Base-by-base conservation (phyloP, 495 filamentous ascomycete genomes). In the Neurospora pannonica region DNA sequence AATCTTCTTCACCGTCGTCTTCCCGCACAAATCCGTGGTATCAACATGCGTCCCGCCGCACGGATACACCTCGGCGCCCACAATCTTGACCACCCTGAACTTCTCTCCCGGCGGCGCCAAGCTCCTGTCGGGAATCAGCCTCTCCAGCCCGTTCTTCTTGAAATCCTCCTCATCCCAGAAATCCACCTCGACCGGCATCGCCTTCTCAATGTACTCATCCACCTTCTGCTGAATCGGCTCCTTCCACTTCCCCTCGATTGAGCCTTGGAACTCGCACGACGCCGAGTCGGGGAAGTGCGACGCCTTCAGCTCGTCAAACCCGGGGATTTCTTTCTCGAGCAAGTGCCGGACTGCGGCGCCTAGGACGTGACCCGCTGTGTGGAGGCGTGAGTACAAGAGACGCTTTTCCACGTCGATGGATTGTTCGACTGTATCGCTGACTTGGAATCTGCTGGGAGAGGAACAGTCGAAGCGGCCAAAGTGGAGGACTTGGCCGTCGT, bases 31-130 rank as follows among this genome's bases (percentile, higher is more conserved):
- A 74, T 85, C 81, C 54, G 87, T 88, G 24, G 79, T 86, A 36
- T 84, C 80, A 19, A 92, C 88, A 81, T 92, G 90, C 46, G 90
- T 92, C 0, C 90, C 89, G 5, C 90, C 90, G 75, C 90, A 92
- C 2, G 89, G 89, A 81, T 90, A 90, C 40, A 82, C 84, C 78
- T 88, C 89, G 34, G 84, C 83, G 0, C 89, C 89, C 13, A 86
- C 85, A 73, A 90, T 89, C 73, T 86, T 85, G 31, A 91, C 89
- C 2, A 85, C 83, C 28, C 84, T 79, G 72, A 84, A 86, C 78
- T 86, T 87, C 78, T 87, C 86, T 21, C 82, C 85, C 5, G 84
- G 78, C 1, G 84, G 79, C 21, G 80, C 74, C 78, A 83, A 76
- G 38, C 81, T 79, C 40, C 81, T 79, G 71, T 88, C 86, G 2